phyloP scores from a whole-genome alignment of 1,284 basidiomycete genomes.

The Sphagnurus paluster region DNA sequence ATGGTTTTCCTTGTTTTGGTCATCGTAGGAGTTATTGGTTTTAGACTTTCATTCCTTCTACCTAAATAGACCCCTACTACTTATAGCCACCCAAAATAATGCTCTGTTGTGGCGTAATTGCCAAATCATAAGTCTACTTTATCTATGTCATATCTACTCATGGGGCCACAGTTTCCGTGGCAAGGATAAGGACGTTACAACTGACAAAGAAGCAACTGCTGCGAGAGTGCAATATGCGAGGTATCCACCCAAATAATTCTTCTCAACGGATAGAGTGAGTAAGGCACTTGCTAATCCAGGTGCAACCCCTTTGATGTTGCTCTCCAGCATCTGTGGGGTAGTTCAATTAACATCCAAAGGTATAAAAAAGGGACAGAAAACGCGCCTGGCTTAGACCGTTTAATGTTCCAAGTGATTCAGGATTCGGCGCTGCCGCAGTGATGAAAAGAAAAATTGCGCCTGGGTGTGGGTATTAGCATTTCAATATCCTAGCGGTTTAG shows the following conservation, averaged over 20 bases:
- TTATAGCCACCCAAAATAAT: too few relatives aligned
- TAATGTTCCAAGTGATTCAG: constrained; percentile 64
- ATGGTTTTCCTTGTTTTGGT: too few relatives aligned
- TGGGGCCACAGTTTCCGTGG: constrained; percentile 8
- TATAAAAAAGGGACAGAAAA: neutral
- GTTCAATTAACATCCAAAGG: neutral
- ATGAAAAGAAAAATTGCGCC: constrained; percentile 22
- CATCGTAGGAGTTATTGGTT: too few relatives aligned
- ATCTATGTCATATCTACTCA: too few relatives aligned
- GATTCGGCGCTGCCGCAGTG: constrained; percentile 25
- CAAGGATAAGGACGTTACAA: constrained; percentile 3
- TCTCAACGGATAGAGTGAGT: constrained; percentile 6
- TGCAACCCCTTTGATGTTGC: constrained; percentile 4
- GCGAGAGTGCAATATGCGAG: constrained; percentile 6
- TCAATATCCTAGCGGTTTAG: neutral
- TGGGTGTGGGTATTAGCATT: neutral
- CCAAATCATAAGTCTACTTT: neutral
- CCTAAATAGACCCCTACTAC: too few relatives aligned
- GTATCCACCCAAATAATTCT: constrained; percentile 3
- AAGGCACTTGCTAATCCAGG: constrained; percentile 7
- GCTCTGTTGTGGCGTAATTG: neutral
- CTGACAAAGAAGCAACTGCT: constrained; percentile 2
- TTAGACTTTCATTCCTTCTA: too few relatives aligned
- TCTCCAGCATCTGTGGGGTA: constrained; percentile 13
- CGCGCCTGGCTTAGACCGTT: constrained; percentile 59